phyloP scores from a whole-genome alignment of 2,329 filamentous ascomycete genomes.

The Cladosporium velox region DNA sequence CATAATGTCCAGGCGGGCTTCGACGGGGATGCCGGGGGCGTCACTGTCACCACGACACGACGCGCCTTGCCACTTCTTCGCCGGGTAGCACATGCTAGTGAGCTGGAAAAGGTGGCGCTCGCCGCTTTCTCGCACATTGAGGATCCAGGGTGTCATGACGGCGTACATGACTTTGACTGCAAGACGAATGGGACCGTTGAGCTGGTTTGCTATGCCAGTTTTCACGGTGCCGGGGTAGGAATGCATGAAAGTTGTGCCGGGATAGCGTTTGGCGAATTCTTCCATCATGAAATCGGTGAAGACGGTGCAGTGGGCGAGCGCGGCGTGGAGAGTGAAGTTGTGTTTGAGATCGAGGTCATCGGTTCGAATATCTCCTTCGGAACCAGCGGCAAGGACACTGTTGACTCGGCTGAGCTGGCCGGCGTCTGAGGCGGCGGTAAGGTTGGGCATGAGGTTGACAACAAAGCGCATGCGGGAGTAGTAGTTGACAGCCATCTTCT shows the following conservation, averaged over 20 bases:
- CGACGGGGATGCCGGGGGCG: conserved; percentile 32
- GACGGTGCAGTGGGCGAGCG: conserved; percentile 47
- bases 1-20: conserved; percentile 34
- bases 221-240: conserved; percentile 52
- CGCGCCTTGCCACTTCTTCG: conserved; percentile 17
- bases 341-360: conserved; percentile 49
- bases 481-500: conserved; percentile 54
- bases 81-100: conserved; percentile 39
- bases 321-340: conserved; percentile 41
- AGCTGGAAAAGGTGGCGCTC: conserved; percentile 50
- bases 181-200: conserved; percentile 37
- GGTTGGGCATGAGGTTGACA: conserved; percentile 57
- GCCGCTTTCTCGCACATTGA: conserved; percentile 46
- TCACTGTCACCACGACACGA: conserved; percentile 24
- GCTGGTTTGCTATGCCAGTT: conserved; percentile 45
- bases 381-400: conserved; percentile 56
- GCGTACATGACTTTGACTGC: conserved; percentile 40
- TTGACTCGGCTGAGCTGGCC: conserved; percentile 55
- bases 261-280: conserved; percentile 50
- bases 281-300: conserved; percentile 56
- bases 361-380: conserved; percentile 53
- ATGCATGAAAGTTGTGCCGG: conserved; percentile 53
- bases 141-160: conserved; percentile 42
- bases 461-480: conserved; percentile 62
- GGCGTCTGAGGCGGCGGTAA: conserved; percentile 46